A percentile compares a stretch with the other conserved stretches of the same genome.
Conservation (phyloP, 805 yeast genomes). For the Grigorovia transvaalensis region DNA sequence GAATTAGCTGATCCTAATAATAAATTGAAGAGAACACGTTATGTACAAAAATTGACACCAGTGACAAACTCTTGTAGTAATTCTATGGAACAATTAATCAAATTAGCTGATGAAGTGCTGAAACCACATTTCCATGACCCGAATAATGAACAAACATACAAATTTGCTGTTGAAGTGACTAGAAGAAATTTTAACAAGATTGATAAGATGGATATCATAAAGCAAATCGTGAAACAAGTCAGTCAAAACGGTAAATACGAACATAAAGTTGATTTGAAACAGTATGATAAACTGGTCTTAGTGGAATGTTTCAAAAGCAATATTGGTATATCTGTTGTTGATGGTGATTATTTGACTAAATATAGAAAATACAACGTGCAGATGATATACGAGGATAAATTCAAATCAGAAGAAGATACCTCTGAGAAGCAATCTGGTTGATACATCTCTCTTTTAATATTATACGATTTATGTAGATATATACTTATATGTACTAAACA, state of each 20-base stretch:
- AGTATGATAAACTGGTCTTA: constrained; percentile 65
- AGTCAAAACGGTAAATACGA: constrained; percentile 48
- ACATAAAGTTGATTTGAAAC: constrained; percentile 71
- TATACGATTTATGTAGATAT: not conserved
- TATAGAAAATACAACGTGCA: constrained; percentile 69
- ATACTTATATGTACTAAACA: constrained; percentile 9
- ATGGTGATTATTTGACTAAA: constrained; percentile 41
- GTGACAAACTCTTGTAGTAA: constrained; percentile 67
- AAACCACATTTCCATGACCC: constrained; percentile 55
- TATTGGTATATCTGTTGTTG: constrained; percentile 78
- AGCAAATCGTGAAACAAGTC: constrained; percentile 57
- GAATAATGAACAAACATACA: constrained; percentile 25
- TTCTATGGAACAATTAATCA: constrained; percentile 52
- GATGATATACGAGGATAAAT: constrained; percentile 51
- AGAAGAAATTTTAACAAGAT: constrained; percentile 69
- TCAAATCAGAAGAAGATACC: constrained; percentile 11
- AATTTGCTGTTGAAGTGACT: constrained; percentile 73
- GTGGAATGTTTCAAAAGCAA: constrained; percentile 85
- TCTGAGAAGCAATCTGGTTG: not conserved
- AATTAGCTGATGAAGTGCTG: constrained; percentile 50
- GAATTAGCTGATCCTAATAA: constrained; percentile 41
- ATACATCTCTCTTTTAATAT: too few relatives aligned
- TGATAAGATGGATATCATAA: constrained; percentile 63
- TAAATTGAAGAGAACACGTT: constrained; percentile 48
- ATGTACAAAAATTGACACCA: constrained; percentile 73